Evolutionary conservation across 139 green algal genomes (phyloP).

Genomic region (Chlorella sp.): DNA sequence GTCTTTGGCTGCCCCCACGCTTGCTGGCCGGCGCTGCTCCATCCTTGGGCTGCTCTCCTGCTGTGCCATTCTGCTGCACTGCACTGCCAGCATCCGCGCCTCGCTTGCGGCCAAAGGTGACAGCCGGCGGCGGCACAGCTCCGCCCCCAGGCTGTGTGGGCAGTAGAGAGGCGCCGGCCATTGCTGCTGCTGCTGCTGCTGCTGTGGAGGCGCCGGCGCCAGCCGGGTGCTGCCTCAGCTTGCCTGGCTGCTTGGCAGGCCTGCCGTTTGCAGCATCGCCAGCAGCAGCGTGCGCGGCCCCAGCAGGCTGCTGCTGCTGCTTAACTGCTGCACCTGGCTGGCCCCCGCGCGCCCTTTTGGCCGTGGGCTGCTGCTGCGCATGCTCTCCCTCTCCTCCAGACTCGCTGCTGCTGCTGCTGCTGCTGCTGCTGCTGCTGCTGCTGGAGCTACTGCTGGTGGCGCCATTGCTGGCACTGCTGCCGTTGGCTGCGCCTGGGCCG

Average conservation of each 20-base stretch:
- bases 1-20: constrained; percentile 4
- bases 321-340: neutral
- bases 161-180: neutral
- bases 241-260: neutral
- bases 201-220: neutral
- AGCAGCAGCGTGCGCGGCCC: neutral
- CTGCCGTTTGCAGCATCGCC: neutral
- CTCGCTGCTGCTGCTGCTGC: neutral
- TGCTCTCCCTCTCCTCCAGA: neutral
- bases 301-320: neutral
- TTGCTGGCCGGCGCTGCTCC: neutral
- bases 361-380: neutral
- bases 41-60: neutral
- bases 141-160: neutral
- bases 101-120: neutral
- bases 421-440: neutral
- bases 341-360: neutral
- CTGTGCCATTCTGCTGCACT: neutral
- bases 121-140: neutral
- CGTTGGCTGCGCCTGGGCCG: neutral
- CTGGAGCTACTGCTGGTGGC: neutral
- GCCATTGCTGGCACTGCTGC: neutral
- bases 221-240: neutral
- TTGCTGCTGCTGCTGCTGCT: neutral
- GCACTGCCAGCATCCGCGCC: neutral